Base-by-base conservation (phyloP, 176 grass and related monocot species). In the Coix lacrymajobi region DNA sequence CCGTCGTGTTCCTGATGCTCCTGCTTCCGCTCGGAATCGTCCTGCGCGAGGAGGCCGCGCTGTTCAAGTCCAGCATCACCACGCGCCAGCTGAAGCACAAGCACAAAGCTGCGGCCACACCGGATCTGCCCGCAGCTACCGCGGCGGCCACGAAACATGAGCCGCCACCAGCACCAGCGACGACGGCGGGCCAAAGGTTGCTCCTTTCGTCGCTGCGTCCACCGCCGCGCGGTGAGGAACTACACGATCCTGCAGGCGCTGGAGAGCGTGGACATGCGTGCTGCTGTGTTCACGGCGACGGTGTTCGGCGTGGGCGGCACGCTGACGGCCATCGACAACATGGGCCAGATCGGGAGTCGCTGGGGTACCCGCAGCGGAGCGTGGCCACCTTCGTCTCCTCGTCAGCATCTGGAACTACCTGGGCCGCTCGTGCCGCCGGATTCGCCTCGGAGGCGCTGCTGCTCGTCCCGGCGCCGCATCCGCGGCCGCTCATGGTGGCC, bases 221-320 rank as follows among this genome's bases (percentile, higher is more conserved):
- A 5, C 94, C 94, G 11, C 68, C 88, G 5, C 60, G 79, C 40
- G 94, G 92, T 1, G 89, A 97, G 19, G 92, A n/a, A 97, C 89
- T 92, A 92, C 86, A 89, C 92, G n/a, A 97, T 97, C 79, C 62
- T 87, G 36, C 87, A 97, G 65, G 91, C 94, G 13, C 38, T 97
- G 43, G 83, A 89, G 38, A 97, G 94, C 85, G 56, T 88, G 49
- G 92, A 97, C 87, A 97, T 97, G 89, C 44, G n/a, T 97, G 51
- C 60, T 94, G 20, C 83, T n/a, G n/a, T 94, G 51, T 85, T 97
- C 85, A 37, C 73, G 39, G 84, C 84, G 49, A 86, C 83, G 29
- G 74, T 86, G 54, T 89, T 73, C 75, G 87, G 90, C 44, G 25
- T 86, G 12, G 90, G 90, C 29, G 90, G 90, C 4, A 86, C 84